Base-by-base conservation (phyloP, 2,329 filamentous ascomycete genomes). In the Claviceps arundinis region DNA sequence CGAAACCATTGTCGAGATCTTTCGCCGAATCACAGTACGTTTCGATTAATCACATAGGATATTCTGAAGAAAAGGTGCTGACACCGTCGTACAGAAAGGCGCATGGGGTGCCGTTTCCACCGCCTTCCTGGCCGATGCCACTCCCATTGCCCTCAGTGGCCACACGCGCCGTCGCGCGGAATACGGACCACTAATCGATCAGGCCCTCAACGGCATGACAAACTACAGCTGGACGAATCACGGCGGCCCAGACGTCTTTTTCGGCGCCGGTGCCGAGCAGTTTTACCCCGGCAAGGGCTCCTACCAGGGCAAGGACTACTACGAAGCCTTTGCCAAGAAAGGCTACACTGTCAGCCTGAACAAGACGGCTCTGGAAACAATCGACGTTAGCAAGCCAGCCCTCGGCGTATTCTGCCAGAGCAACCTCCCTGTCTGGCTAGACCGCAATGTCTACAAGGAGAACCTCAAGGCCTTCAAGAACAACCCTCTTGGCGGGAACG, bases 211-310 rank as follows among this genome's bases (percentile, higher is more conserved):
- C 60, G 87, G 87, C 16, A 71, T 89, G 51, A 80, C 76, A 55
- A 89, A 93, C 71, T 89, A 89, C 71, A 84, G 82, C 24, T 94
- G 88, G 88, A 86, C 85, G 24, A 72, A 82, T 56, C 84, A 80
- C 65, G 73, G 74, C 34, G 86, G 87, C 0, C 85, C 87, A 1
- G 87, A 93, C 64, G 88, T 89, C 49, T 84, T 86, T 65, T 88
- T 93, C 54, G 88, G 87, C 41, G 87, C 83, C 53, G 88, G 88
- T 60, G 88, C 86, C 2, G 87, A 93, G 71, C 81, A 90, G 61
- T 93, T 93, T 72, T 76, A 82, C 47, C 71, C 82, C 4, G 80
- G 80, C 16, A 73, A 76, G 7, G 73, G 70, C 46, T 86, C 84
- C 0, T 87, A 82, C 70, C 65, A 79, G 61, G 79, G 81, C 62